Evolutionary conservation across 345 rosid genomes (phyloP).

Genomic region (Gossypium longicalyx): DNA sequence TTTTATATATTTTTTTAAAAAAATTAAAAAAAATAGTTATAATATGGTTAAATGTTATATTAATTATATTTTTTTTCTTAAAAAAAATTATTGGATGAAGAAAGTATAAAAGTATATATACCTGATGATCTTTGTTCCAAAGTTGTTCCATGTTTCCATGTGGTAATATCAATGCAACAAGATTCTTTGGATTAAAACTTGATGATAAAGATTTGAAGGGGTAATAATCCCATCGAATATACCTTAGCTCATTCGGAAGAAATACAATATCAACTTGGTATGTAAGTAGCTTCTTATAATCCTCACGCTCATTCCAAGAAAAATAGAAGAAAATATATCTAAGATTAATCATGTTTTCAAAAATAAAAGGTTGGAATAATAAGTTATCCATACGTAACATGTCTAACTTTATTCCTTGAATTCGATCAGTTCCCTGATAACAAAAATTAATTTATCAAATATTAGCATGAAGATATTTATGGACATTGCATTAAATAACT

Average conservation of each 20-base stretch:
- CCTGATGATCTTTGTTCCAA: not conserved
- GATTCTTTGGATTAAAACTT: not conserved
- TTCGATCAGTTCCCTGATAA: too few relatives aligned
- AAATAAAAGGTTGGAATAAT: not conserved
- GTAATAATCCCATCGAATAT: conserved; percentile 28
- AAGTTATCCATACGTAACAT: too few relatives aligned
- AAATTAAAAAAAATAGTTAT: too few relatives aligned
- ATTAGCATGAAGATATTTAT: too few relatives aligned
- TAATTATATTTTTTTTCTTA: too few relatives aligned
- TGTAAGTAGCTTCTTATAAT: not conserved
- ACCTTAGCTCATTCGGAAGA: not conserved
- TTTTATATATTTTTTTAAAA: too few relatives aligned
- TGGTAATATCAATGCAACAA: rapidly evolving
- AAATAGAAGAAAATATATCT: not conserved
- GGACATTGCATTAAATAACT: too few relatives aligned
- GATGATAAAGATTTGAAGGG: conserved; percentile 12
- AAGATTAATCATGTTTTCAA: conserved; percentile 28
- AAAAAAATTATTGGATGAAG: too few relatives aligned
- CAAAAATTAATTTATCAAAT: too few relatives aligned
- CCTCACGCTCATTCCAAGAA: rapidly evolving
- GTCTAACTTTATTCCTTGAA: too few relatives aligned
- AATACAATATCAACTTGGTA: rapidly evolving
- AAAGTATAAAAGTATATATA: not conserved
- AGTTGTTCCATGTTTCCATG: too few relatives aligned
- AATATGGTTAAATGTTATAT: too few relatives aligned